phyloP scores from a whole-genome alignment of 1,284 basidiomycete genomes.

The Wallemia ichthyophaga region DNA sequence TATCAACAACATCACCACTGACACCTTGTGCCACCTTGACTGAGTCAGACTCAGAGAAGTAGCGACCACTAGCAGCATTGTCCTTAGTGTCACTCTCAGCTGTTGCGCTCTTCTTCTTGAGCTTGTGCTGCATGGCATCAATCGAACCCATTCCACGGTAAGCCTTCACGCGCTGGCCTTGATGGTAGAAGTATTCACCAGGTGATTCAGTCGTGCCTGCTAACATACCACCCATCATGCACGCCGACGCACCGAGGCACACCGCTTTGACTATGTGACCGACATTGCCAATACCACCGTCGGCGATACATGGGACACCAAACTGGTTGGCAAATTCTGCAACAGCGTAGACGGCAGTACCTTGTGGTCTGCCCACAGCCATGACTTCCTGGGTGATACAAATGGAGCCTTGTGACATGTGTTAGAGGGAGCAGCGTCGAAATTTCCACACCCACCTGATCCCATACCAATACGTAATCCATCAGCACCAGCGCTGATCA shows the following conservation, averaged over 20 bases:
- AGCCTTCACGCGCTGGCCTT: constrained; percentile 91
- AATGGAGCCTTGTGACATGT: constrained; percentile 31
- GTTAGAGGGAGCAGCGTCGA: neutral
- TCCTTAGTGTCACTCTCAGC: constrained; percentile 28
- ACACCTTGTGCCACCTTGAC: constrained; percentile 97
- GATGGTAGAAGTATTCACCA: constrained; percentile 83
- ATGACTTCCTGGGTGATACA: constrained; percentile 99
- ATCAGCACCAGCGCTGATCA: constrained; percentile 85
- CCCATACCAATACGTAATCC: constrained; percentile 91
- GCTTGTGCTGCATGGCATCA: constrained; percentile 74
- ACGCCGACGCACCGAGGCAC: constrained; percentile 68
- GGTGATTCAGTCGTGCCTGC: constrained; percentile 93
- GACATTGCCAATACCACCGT: constrained; percentile 83
- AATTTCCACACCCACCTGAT: constrained; percentile 25
- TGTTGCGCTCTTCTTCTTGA: constrained; percentile 19
- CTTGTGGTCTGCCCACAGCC: constrained; percentile 96
- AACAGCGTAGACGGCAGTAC: constrained; percentile 80
- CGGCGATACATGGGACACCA: constrained; percentile 91
- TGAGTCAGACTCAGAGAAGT: constrained; percentile 80
- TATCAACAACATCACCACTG: constrained; percentile 85
- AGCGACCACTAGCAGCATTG: constrained; percentile 85
- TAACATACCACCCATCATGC: constrained; percentile 95
- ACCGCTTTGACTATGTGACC: constrained; percentile 96
- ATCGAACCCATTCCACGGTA: constrained; percentile 96
- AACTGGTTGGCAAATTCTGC: constrained; percentile 79